Base-by-base conservation (phyloP, 2,329 filamentous ascomycete genomes). In the Orbilia blumenaviensis region DNA sequence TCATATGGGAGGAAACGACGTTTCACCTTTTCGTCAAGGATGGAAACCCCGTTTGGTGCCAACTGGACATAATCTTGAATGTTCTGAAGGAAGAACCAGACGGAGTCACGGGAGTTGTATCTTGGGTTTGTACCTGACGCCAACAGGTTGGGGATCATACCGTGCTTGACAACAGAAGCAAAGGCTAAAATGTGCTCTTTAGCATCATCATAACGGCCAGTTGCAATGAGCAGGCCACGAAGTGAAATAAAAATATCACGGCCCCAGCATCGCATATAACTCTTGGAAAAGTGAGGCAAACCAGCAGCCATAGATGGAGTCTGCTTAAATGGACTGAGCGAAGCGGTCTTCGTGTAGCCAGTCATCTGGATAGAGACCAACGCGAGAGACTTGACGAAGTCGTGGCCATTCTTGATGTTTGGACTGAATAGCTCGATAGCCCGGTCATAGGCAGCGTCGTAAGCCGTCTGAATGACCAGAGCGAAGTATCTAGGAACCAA, bases 211-310 rank as follows among this genome's bases (percentile, higher is more conserved):
- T 91, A 97, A 7, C 95, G 90, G 1, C 93, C 93, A 9, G 94
- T 98, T 42, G 92, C 93, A 36, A 99, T 88, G 79, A 92, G 92
- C n/a, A 99, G 86, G 46, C 95, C 95, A 60, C 95, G 91, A 42
- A 97, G 88, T 12, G 95, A 95, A 78, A 99, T 99, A 83, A 97
- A 98, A 10, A 97, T 93, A 82, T 99, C 95, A 67, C 95, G 90
- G 6, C 96, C 95, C 95, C 95, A 99, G 83, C 94, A 97, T 80
- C 95, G 89, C 58, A 94, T 94, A 94, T 95, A 99, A 80, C 93
- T 91, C 7, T 92, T 91, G 0, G 95, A 89, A 81, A 99, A 99
- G 83, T 99, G 95, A 36, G 95, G 95, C 52, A 99, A 85, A 14
- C 95, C 95, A 32, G 95, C 95, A 16, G 95, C 94, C 79, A 99